phyloP scores from a whole-genome alignment of 2,329 filamentous ascomycete species.

The Myriosclerotinia duriaeana region DNA sequence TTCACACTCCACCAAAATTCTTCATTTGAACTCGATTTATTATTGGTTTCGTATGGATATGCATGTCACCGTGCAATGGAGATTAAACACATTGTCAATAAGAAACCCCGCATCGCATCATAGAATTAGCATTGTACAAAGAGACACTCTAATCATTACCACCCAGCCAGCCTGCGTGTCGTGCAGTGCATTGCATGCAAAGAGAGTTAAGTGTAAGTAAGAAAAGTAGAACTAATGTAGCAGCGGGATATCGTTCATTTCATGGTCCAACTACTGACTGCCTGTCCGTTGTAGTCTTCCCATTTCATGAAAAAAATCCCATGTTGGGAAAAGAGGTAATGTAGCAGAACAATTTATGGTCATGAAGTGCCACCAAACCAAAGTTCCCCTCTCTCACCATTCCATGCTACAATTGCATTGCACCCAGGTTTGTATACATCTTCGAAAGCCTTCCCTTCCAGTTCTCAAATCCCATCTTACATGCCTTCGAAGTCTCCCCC shows the following conservation, averaged over 20 bases:
- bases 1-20: no score
- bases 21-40: no score
- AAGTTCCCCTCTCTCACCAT: background rate
- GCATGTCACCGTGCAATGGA: no score
- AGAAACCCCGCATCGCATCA: no score
- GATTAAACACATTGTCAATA: no score
- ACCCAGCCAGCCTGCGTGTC: background rate
- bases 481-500: conserved; percentile 95
- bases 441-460: conserved; percentile 13
- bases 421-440: conserved; percentile 16
- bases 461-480: conserved; percentile 51
- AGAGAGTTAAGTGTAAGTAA: background rate
- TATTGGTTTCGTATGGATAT: no score
- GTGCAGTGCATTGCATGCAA: conserved; percentile 11
- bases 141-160: no score
- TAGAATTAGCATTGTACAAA: no score
- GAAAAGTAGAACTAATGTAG: conserved; percentile 13
- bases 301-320: conserved; percentile 3
- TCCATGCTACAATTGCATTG: conserved; percentile 13
- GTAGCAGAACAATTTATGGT: conserved; percentile 37
- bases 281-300: background rate
- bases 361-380: conserved; percentile 38
- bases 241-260: conserved; percentile 2
- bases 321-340: conserved; percentile 4
- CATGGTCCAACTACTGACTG: background rate